A percentile compares a stretch with the other conserved stretches of the same genome.
Conservation (phyloP, 2,329 filamentous ascomycete species). For the Coniochaeta sp. region DNA sequence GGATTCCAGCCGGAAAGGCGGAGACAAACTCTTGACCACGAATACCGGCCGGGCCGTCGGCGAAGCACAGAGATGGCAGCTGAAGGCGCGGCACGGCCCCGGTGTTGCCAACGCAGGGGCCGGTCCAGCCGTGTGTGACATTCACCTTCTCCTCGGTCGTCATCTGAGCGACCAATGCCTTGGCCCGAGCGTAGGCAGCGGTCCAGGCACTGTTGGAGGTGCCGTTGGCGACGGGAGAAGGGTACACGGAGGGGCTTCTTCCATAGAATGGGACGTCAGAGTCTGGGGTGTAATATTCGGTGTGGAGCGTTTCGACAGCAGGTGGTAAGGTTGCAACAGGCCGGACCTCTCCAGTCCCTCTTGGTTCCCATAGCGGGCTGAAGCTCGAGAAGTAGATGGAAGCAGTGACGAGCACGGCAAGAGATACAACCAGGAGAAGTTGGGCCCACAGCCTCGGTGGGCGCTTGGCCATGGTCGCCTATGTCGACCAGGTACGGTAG, state of each 20-base stretch:
- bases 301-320: not conserved
- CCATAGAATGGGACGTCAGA: conserved; percentile 25
- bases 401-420: not conserved
- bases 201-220: conserved; percentile 22
- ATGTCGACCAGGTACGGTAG: not conserved
- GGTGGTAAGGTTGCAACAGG: not conserved
- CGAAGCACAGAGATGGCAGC: conserved; percentile 34
- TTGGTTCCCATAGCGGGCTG: not conserved
- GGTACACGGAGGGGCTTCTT: conserved; percentile 25
- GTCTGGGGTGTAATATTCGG: conserved; percentile 1
- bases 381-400: not conserved
- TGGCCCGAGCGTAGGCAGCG: conserved; percentile 25
- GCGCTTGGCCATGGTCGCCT: not conserved
- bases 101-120: conserved; percentile 23
- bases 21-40: conserved; percentile 25
- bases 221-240: conserved; percentile 20
- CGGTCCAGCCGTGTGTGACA: conserved; percentile 27
- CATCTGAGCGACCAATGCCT: conserved; percentile 26
- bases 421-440: not conserved
- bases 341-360: not conserved
- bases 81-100: conserved; percentile 28
- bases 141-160: conserved; percentile 31
- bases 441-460: not conserved
- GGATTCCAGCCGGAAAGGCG: conserved; percentile 59
- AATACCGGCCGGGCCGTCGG: conserved; percentile 29